Evolutionary conservation across 2,329 filamentous ascomycete species (phyloP).

Genomic region (Beauveria pseudobassiana): DNA sequence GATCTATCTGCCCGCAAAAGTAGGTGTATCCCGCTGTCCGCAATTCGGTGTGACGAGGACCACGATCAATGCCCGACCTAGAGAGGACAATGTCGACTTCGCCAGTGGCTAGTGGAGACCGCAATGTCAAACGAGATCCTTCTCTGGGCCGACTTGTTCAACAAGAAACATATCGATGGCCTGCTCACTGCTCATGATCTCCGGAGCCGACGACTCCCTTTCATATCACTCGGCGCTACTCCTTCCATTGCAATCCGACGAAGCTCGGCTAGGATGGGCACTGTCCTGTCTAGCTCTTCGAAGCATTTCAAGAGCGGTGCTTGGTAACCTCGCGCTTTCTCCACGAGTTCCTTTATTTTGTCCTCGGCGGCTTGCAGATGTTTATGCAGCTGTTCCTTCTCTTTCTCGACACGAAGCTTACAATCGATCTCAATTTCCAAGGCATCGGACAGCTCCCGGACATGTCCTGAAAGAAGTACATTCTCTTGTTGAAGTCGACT

Average conservation of each 20-base stretch:
- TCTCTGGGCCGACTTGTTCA: too few species aligned
- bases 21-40: neutral
- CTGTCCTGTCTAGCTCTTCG: neutral
- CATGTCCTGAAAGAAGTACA: too few species aligned
- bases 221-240: neutral
- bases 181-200: too few species aligned
- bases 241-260: neutral
- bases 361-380: neutral
- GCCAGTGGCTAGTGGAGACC: neutral
- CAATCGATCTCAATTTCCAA: too few species aligned
- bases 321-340: neutral
- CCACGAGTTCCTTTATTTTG: neutral
- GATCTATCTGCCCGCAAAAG: neutral
- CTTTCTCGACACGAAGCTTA: too few species aligned
- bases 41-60: neutral
- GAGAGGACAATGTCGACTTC: neutral
- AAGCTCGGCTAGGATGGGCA: neutral
- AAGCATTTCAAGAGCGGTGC: neutral
- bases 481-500: too few species aligned
- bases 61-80: neutral
- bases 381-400: too few species aligned
- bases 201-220: neutral
- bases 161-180: too few species aligned
- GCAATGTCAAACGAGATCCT: too few species aligned
- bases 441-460: too few species aligned